Percentiles rank a stretch among this genome's conserved stretches.
Conservation (phyloP, 768 basidiomycete genomes). For the Trametes maxima region DNA sequence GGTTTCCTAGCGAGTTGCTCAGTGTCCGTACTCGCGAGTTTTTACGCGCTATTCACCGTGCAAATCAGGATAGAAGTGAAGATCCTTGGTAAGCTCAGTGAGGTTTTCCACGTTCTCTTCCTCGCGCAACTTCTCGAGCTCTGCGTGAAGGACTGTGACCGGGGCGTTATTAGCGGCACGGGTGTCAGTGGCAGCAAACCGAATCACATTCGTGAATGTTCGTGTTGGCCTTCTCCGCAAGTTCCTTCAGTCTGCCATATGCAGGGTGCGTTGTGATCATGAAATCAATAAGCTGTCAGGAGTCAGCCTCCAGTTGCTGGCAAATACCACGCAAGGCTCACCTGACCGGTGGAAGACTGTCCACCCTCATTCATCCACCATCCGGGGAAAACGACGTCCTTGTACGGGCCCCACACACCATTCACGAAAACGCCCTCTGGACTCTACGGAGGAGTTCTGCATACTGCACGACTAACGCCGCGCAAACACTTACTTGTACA, state of each 20-base stretch:
- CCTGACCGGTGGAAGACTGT: slow-evolving; percentile 97
- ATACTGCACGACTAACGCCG: background rate
- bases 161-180: background rate
- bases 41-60: slow-evolving; percentile 56
- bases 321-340: slow-evolving; percentile 30
- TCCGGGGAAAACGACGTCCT: slow-evolving; percentile 86
- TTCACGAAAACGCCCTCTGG: slow-evolving; percentile 82
- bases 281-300: slow-evolving; percentile 83
- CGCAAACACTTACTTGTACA: slow-evolving; percentile 60
- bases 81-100: slow-evolving; percentile 85
- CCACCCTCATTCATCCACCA: slow-evolving; percentile 99
- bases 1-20: slow-evolving; percentile 65
- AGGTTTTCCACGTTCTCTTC: slow-evolving; percentile 59
- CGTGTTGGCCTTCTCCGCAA: slow-evolving; percentile 59
- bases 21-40: background rate
- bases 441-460: slow-evolving; percentile 48
- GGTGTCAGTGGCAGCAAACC: background rate
- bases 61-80: slow-evolving; percentile 95
- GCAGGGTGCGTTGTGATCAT: slow-evolving; percentile 92
- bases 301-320: background rate
- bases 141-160: slow-evolving; percentile 67
- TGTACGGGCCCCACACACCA: slow-evolving; percentile 93
- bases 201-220: slow-evolving; percentile 58
- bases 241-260: slow-evolving; percentile 65
- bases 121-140: slow-evolving; percentile 64